Conservation (phyloP, 2,329 filamentous ascomycete genomes). For the Colletotrichum orbiculare region DNA sequence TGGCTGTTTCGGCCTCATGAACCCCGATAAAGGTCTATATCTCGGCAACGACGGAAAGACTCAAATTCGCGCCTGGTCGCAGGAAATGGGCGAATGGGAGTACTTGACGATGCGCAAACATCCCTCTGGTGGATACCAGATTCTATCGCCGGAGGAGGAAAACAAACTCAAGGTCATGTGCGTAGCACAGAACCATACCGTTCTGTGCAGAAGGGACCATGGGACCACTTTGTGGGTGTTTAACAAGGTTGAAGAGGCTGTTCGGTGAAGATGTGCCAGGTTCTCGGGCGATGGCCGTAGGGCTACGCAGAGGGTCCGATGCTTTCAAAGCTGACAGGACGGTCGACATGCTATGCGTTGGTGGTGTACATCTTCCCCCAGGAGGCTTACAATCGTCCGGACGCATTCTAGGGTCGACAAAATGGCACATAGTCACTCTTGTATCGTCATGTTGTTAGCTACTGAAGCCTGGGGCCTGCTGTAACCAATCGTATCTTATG, state of each 20-base stretch:
- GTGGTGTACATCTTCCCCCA: no score
- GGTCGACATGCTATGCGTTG: no score
- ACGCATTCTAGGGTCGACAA: no score
- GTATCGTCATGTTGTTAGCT: no score
- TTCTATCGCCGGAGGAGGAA: neutral
- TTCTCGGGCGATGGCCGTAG: no score
- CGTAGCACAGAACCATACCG: neutral
- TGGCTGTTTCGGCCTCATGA: constrained; percentile 52
- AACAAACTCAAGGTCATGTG: constrained; percentile 7
- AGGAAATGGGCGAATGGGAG: neutral
- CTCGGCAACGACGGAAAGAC: constrained; percentile 46
- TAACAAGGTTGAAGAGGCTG: neutral
- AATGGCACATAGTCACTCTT: no score
- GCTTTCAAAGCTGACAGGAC: no score
- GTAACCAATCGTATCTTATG: no score
- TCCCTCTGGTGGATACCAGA: constrained; percentile 9
- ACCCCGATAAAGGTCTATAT: constrained; percentile 46
- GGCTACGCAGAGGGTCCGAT: no score
- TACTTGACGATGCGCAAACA: constrained; percentile 12
- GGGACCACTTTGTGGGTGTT: constrained; percentile 19
- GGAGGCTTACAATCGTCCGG: no score
- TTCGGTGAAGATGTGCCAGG: no score
- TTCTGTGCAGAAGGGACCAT: constrained; percentile 4
- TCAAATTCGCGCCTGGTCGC: neutral
- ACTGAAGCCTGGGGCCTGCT: no score